Evolutionary conservation across 1,284 basidiomycete genomes (phyloP), one percentile per base, ranked within the genome.

Genomic region (Vanrija humicola): DNA sequence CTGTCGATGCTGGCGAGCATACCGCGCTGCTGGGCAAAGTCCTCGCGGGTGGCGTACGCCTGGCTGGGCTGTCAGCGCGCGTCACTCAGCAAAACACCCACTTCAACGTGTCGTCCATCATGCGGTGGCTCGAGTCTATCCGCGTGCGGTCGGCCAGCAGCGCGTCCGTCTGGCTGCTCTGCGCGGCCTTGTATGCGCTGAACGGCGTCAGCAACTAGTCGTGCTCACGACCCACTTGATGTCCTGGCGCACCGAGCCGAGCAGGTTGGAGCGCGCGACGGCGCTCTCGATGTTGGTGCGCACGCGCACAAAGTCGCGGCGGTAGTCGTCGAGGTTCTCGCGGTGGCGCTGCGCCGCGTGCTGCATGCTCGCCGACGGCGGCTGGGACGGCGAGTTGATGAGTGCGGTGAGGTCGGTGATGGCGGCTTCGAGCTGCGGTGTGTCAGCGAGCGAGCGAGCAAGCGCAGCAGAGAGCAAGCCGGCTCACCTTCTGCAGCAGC

Each of bases 1-100:
- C 84, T 79, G 70, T 90, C 89, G 63, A 96, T 90, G 19, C 84
- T 82, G 9, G 83, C 77, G 40, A 99, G 78, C 28, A 87, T 84
- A 5, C 81, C 75, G 18, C 90, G 82, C 76, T 99, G 96, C 48
- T 85, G 82, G n/a, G 82, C 80, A 75, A 99, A 96, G 73, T 98
- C 94, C 38, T 89, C 82, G n/a, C 95, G 86, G 0, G 95, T 98
- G 64, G 93, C 95, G 67, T 97, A 96, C 28, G 96, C 96, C 85
- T 98, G 95, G 50, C 93, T 96, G 67, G 4, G 25, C 44, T 5
- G 51, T 48, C 14, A 51, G 49, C 28, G 39, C 21, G 21, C 3
- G 21, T 23, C 21, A 42, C 34, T 34, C 21, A 23, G 12, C 21
- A 18, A 54, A 16, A 48, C 29, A 59, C 86, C 61, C 69, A 96